These are phyloP conservation scores for Phytopythium vexans DNA, from an alignment of 352 stramenopile species.

Conservation along the genomic window DNA sequence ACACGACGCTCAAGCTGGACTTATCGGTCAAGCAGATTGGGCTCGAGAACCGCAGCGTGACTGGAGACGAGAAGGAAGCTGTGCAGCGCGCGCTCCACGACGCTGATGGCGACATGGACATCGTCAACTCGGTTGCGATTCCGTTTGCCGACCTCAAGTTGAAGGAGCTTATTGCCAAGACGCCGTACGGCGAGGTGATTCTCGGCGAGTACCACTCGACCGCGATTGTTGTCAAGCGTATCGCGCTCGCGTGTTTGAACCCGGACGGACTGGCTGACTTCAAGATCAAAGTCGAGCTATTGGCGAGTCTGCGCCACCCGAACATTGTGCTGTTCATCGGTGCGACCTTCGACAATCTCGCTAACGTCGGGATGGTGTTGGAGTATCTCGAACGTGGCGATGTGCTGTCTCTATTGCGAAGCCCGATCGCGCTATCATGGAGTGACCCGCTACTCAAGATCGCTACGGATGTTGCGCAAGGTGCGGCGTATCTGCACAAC, in stretches of 20 bases:
- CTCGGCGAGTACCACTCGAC: constrained; percentile 76
- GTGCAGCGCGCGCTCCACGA: constrained; percentile 45
- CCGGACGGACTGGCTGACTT: constrained; percentile 66
- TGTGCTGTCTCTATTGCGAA: constrained; percentile 56
- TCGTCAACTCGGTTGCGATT: constrained; percentile 69
- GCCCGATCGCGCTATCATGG: constrained; percentile 64
- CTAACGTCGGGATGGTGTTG: constrained; percentile 73
- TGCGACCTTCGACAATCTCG: constrained; percentile 78
- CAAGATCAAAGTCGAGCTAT: constrained; percentile 72
- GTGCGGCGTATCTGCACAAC: constrained; percentile 79
- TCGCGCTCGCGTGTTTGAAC: constrained; percentile 55
- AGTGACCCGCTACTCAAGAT: constrained; percentile 80
- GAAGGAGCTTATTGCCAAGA: constrained; percentile 73
- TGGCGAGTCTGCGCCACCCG: constrained; percentile 75
- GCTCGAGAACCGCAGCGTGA: constrained; percentile 63
- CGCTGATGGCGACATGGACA: constrained; percentile 42
- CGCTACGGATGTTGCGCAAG: constrained; percentile 76
- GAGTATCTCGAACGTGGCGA: constrained; percentile 79
- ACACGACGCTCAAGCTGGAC: constrained; percentile 78
- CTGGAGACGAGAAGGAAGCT: constrained; percentile 50
- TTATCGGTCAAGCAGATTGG: constrained; percentile 69
- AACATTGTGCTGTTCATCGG: constrained; percentile 88
- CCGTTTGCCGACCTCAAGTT: constrained; percentile 72
- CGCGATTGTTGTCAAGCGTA: constrained; percentile 72
- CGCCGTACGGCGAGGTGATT: constrained; percentile 57